Percentiles rank a stretch among this genome's conserved stretches.
Evolutionary conservation across 208 protist species (phyloP).

Genomic region (Dictyostelium gargantuum): DNA sequence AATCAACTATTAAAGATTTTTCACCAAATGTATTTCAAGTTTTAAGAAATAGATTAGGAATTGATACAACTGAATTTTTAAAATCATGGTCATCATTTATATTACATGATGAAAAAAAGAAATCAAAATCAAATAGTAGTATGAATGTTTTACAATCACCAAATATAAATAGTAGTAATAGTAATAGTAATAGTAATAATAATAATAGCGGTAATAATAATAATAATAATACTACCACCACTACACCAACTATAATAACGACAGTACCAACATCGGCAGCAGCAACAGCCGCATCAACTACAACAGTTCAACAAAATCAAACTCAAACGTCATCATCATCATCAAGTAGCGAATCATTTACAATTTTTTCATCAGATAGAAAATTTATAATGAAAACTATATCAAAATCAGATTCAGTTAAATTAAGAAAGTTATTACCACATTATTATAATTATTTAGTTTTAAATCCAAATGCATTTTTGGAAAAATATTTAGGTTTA

Average conservation of each 20-base stretch:
- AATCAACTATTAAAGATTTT: constrained; percentile 46
- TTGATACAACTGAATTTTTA: constrained; percentile 25
- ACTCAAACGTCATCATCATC: neutral
- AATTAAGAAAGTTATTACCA: constrained; percentile 54
- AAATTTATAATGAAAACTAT: constrained; percentile 59
- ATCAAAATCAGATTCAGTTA: constrained; percentile 34
- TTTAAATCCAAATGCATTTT: constrained; percentile 35
- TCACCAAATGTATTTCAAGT: constrained; percentile 54
- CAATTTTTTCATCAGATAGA: constrained; percentile 41
- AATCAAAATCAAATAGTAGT: neutral
- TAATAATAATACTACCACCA: neutral
- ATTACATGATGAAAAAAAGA: neutral
- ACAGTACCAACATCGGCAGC: neutral
- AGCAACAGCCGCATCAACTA: neutral
- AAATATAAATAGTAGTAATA: neutral
- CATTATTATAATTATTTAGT: constrained; percentile 61
- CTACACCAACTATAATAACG: neutral
- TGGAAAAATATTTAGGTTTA: constrained; percentile 46
- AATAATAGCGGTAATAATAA: neutral
- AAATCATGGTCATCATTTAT: constrained; percentile 61
- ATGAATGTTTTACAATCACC: neutral
- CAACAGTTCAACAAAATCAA: neutral
- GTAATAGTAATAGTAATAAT: neutral
- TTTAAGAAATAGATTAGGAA: constrained; percentile 36
- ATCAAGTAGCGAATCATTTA: neutral